A percentile compares a stretch with the other conserved stretches of the same genome.
phyloP scores from a whole-genome alignment of 345 rosid species.

The Carallia brachiata region DNA sequence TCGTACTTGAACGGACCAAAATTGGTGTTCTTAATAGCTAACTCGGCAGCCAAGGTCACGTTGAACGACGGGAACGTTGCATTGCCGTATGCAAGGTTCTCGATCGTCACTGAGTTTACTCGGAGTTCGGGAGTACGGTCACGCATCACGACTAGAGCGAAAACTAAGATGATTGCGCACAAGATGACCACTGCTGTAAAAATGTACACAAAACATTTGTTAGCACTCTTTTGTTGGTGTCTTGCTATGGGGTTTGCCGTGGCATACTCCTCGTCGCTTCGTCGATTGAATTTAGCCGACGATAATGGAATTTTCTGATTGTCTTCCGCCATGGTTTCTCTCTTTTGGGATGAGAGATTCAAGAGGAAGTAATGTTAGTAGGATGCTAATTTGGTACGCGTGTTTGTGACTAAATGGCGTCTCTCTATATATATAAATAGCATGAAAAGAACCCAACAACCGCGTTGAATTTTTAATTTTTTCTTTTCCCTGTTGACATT shows the following conservation, averaged over 20 bases:
- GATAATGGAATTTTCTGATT: constrained; percentile 30
- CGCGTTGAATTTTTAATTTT: neutral
- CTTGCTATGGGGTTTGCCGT: neutral
- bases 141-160: constrained; percentile 34
- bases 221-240: constrained; percentile 6
- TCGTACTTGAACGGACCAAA: constrained; percentile 43
- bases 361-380: neutral
- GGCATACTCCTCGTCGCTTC: constrained; percentile 41
- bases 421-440: neutral
- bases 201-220: constrained; percentile 44
- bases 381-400: too few relatives aligned
- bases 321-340: constrained; percentile 24
- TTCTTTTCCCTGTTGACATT: too few relatives aligned
- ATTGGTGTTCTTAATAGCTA: constrained; percentile 44
- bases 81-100: constrained; percentile 24
- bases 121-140: constrained; percentile 33
- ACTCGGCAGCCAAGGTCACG: constrained; percentile 34
- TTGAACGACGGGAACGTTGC: constrained; percentile 31
- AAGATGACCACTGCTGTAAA: constrained; percentile 36
- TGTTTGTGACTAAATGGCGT: neutral
- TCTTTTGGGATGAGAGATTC: neutral
- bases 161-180: constrained; percentile 27
- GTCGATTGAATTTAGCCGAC: constrained; percentile 21
- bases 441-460: neutral
- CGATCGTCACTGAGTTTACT: constrained; percentile 15